Conservation (phyloP, 306 rosid species). For the Rubus parviflorus region DNA sequence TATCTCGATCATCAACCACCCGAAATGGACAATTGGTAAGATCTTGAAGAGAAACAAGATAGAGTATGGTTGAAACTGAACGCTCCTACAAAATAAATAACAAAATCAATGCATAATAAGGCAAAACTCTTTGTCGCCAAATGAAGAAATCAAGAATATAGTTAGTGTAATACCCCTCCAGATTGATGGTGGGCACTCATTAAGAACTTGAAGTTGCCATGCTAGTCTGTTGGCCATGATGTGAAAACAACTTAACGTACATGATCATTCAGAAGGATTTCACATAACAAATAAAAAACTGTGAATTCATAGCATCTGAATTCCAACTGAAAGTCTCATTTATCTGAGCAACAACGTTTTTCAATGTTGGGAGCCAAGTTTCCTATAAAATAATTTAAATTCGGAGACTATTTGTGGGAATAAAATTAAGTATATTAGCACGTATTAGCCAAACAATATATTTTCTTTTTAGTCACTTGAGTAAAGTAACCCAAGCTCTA, state of each 20-base stretch:
- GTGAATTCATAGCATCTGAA: conserved; percentile 30
- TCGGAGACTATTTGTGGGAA: not conserved
- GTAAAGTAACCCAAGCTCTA: too few species aligned
- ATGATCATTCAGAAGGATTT: not conserved
- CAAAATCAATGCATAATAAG: conserved; percentile 22
- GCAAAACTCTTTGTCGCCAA: conserved; percentile 5
- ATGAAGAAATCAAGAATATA: conserved; percentile 19
- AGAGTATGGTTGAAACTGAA: conserved; percentile 92
- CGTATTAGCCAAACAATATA: not conserved
- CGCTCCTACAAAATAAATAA: conserved; percentile 71
- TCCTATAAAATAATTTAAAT: conserved; percentile 44
- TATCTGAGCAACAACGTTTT: conserved; percentile 80
- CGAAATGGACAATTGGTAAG: conserved; percentile 95
- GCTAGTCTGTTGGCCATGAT: conserved; percentile 49
- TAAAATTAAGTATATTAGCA: not conserved
- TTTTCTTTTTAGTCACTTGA: too few species aligned
- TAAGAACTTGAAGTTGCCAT: conserved; percentile 78
- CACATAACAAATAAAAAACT: not conserved
- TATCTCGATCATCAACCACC: conserved; percentile 97
- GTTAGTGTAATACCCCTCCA: conserved; percentile 74
- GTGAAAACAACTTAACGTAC: conserved; percentile 19
- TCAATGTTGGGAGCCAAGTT: conserved; percentile 85
- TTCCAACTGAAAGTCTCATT: conserved; percentile 82
- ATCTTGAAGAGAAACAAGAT: conserved; percentile 97
- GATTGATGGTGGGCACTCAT: conserved; percentile 98